Base-by-base conservation (phyloP, 306 rosid genomes). In the Ormosia emarginata region DNA sequence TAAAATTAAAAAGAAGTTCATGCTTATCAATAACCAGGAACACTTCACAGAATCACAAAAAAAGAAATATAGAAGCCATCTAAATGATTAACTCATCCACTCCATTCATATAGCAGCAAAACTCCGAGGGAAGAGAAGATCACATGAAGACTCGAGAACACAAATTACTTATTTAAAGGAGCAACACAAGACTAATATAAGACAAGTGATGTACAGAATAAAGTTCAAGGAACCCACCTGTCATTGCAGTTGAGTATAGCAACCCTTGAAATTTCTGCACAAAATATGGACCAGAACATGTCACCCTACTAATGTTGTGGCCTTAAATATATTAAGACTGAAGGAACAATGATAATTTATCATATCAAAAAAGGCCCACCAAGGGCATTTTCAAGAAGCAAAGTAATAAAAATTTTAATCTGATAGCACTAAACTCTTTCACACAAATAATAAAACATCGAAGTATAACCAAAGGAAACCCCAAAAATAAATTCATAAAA, bases 181-280 rank as follows among this genome's bases (percentile, higher is more conserved):
- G 15, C 41, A 30, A 18, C 67, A 17, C 33, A 74, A 34, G 32
- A 44, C 10, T 55, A 8, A 49, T 39, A n/a, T 3, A 24, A 37
- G 59, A 63, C 0, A 68, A 64, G 67, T 12, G 24, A 46, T 18
- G 66, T 39, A 67, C 56, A 84, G 65, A 43, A 39, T 52, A 77
- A 32, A 67, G 77, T 71, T 68, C 65, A 33, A 29, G 53, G 33
- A 58, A 75, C 81, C 2, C 65, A 94, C 98, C 97, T 75, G 89
- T 77, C 88, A 92, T 65, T 76, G 89, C 85, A 76, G 92, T 83
- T 75, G 93, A 82, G 88, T 84, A 87, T 9, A 89, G 73, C 71
- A 82, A 44, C 40, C 83, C 83, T 85, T 90, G 91, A 74, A 93
- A 75, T 84, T 90, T 95, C 99, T 95, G 97, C 90, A 86, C 34